Percentiles rank a stretch among this genome's conserved stretches.
Conservation (phyloP, 2,329 filamentous ascomycete genomes). For the Xylaria arbuscula region DNA sequence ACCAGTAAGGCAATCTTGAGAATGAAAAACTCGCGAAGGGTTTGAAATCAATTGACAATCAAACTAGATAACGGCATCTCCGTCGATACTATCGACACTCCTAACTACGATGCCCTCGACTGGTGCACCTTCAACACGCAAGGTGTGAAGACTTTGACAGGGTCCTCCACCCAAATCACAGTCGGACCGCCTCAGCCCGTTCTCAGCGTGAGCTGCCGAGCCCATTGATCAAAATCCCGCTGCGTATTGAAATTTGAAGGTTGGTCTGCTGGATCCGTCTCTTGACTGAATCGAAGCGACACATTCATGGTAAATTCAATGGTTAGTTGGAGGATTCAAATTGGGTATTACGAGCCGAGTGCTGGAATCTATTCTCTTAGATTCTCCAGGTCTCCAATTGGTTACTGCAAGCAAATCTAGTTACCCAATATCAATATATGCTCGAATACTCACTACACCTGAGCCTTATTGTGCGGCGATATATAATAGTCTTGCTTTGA, state of each 20-base stretch:
- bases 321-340: background rate
- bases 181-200: slow-evolving; percentile 60
- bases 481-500: too few relatives aligned
- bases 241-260: background rate
- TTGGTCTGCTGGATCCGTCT: background rate
- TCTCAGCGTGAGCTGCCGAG: slow-evolving; percentile 56
- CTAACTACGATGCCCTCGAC: slow-evolving; percentile 56
- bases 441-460: too few relatives aligned
- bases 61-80: slow-evolving; percentile 53
- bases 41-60: slow-evolving; percentile 8
- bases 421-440: too few relatives aligned
- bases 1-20: slow-evolving; percentile 51
- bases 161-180: slow-evolving; percentile 53
- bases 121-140: slow-evolving; percentile 59
- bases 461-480: too few relatives aligned
- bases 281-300: background rate
- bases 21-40: background rate
- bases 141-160: slow-evolving; percentile 49
- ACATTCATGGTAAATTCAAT: background rate
- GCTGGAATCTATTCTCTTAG: too few relatives aligned
- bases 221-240: slow-evolving; percentile 48
- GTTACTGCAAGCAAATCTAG: too few relatives aligned
- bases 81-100: slow-evolving; percentile 56
- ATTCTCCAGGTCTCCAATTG: too few relatives aligned
- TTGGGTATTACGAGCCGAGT: background rate